phyloP scores from a whole-genome alignment of 75 land plant genomes.

The Pseudotsuga menziesii region DNA sequence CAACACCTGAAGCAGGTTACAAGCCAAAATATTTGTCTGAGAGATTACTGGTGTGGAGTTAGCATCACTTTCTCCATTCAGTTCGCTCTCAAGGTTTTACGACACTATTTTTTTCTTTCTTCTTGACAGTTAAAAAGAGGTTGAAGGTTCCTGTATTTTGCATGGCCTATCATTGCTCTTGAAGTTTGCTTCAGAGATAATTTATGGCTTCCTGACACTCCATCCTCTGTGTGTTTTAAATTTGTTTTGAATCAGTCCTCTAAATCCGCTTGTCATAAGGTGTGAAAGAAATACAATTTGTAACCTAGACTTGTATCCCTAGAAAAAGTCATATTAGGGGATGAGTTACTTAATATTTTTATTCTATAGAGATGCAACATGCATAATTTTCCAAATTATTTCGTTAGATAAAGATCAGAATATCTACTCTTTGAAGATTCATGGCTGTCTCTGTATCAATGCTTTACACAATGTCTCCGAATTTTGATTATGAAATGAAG shows the following conservation, averaged over 20 bases:
- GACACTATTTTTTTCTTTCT: not conserved
- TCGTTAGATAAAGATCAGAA: too few species aligned
- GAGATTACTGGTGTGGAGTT: not conserved
- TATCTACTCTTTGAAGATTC: not conserved
- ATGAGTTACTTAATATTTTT: not conserved
- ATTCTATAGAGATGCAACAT: not conserved
- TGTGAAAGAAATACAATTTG: not conserved
- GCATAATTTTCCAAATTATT: not conserved
- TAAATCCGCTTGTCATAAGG: not conserved
- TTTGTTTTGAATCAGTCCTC: not conserved
- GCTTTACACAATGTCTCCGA: not conserved
- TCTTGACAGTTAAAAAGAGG: not conserved
- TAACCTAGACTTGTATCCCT: not conserved
- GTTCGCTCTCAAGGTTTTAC: not conserved
- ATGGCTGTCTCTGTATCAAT: not conserved
- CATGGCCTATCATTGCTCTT: not conserved
- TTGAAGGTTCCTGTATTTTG: not conserved
- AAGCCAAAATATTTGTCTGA: not conserved
- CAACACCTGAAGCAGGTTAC: not conserved
- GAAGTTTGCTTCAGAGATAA: not conserved
- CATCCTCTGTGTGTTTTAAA: not conserved
- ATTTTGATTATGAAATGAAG: not conserved
- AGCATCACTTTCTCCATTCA: not conserved
- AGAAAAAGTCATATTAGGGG: not conserved
- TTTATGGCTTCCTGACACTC: not conserved